phyloP scores from a whole-genome alignment of 2,329 filamentous ascomycete genomes.

The Fusarium succisae region DNA sequence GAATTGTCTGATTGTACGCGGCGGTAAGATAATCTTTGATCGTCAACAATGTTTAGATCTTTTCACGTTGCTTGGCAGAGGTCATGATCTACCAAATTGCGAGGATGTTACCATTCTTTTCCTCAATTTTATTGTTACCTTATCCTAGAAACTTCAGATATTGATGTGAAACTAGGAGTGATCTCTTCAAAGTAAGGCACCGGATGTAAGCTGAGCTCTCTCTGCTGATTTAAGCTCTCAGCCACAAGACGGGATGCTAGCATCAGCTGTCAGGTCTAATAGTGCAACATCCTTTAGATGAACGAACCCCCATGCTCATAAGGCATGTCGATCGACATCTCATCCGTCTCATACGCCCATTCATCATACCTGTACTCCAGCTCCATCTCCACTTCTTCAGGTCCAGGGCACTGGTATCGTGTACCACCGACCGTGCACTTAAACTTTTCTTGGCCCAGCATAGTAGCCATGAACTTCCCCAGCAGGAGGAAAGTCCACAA shows the following conservation, averaged over 20 bases:
- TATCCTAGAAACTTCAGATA: neutral
- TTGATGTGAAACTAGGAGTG: neutral
- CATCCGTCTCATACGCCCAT: neutral
- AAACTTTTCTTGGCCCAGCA: neutral
- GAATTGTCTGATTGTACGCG: fast-evolving
- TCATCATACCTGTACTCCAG: neutral
- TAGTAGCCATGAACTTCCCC: neutral
- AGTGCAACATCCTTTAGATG: neutral
- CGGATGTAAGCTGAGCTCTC: neutral
- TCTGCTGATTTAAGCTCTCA: neutral
- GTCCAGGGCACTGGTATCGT: neutral
- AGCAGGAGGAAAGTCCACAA: neutral
- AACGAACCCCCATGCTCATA: neutral
- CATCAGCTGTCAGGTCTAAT: neutral
- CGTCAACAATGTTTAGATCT: fast-evolving
- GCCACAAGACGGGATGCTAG: neutral
- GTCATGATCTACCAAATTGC: fast-evolving
- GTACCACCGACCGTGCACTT: neutral
- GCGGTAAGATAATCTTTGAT: too few species aligned
- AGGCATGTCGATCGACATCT: neutral
- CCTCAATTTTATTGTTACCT: fast-evolving
- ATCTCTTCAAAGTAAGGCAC: neutral
- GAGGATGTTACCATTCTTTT: neutral
- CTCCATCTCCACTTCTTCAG: neutral
- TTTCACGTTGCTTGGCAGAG: too few species aligned